Conservation (phyloP, 768 basidiomycete species). For the Pleurotus pulmonarius region DNA sequence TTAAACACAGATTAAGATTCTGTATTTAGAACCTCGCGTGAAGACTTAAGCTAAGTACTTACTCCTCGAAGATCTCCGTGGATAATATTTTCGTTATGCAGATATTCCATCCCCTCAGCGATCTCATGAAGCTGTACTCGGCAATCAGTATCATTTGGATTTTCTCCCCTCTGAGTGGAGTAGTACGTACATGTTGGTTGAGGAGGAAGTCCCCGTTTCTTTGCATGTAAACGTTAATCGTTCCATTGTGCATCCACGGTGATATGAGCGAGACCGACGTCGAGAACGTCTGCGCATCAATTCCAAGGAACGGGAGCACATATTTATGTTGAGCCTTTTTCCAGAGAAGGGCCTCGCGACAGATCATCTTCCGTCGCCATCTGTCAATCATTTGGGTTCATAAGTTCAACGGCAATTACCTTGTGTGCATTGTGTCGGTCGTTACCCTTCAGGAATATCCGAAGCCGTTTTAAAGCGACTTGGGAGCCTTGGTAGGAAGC, state of each 20-base stretch:
- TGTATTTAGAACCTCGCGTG: too few relatives aligned
- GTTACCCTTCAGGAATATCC: neutral
- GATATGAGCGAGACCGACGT: neutral
- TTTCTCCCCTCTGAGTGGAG: neutral
- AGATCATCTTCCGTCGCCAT: neutral
- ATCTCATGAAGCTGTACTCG: conserved; percentile 12
- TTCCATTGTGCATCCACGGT: conserved; percentile 5
- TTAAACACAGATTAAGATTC: too few relatives aligned
- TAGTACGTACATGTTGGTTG: neutral
- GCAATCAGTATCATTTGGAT: neutral
- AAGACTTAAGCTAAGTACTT: neutral
- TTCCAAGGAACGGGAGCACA: conserved; percentile 5
- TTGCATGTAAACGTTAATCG: neutral
- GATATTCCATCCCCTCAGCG: conserved; percentile 22
- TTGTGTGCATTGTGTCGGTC: neutral
- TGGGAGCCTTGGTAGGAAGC: neutral
- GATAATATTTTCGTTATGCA: conserved; percentile 22
- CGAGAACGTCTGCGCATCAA: neutral
- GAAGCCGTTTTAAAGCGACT: neutral
- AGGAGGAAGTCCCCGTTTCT: neutral
- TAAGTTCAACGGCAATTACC: neutral
- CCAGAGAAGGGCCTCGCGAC: conserved; percentile 1
- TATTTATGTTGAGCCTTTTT: neutral
- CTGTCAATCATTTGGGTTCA: too few relatives aligned
- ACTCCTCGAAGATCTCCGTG: conserved; percentile 30